Conservation (phyloP, 805 yeast genomes). For the Candida khao-thaluensis region DNA sequence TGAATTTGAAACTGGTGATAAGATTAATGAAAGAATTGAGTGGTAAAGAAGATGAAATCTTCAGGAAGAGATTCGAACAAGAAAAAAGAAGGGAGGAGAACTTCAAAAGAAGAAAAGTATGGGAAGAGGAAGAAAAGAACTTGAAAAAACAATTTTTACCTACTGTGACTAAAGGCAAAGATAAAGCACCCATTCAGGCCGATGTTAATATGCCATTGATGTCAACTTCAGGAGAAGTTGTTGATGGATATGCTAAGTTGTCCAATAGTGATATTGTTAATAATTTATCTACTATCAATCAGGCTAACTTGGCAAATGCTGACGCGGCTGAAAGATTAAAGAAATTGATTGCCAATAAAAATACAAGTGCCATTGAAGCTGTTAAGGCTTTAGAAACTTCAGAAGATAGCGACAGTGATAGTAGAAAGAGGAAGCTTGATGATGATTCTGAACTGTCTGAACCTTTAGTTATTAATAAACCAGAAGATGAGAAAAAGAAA, state of each 20-base stretch:
- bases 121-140: conserved; percentile 45
- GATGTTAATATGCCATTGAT: conserved; percentile 72
- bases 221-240: conserved; percentile 70
- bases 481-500: conserved; percentile 17
- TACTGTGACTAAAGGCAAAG: conserved; percentile 70
- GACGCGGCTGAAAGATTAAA: conserved; percentile 64
- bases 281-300: conserved; percentile 57
- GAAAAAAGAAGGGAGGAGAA: conserved; percentile 70
- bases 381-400: conserved; percentile 15
- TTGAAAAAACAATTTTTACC: conserved; percentile 45
- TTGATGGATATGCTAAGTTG: conserved; percentile 62
- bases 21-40: conserved; percentile 63
- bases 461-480: conserved; percentile 14
- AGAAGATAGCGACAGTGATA: background rate
- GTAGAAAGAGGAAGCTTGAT: conserved; percentile 16
- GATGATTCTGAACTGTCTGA: conserved; percentile 14
- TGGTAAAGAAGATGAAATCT: conserved; percentile 72
- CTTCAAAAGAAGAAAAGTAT: conserved; percentile 55
- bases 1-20: conserved; percentile 77
- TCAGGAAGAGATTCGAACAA: conserved; percentile 62
- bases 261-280: conserved; percentile 70
- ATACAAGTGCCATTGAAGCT: conserved; percentile 46
- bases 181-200: conserved; percentile 70
- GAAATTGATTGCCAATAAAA: conserved; percentile 32
- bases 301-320: conserved; percentile 70